Evolutionary conservation across 768 basidiomycete genomes (phyloP).

Genomic region (Pleurotus cornucopiae): DNA sequence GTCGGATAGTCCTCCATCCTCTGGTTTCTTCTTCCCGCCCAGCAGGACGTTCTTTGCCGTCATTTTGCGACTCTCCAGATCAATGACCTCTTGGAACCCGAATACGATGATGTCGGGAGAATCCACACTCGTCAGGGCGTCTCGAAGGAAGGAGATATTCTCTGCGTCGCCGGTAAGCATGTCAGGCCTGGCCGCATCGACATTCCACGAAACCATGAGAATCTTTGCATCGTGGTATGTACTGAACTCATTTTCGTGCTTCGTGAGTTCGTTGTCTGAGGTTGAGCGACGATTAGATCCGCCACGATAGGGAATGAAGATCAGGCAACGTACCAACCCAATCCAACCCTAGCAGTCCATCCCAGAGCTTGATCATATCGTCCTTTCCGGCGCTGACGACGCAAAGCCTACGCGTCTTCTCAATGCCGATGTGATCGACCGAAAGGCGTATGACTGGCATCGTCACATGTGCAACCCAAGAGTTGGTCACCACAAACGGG

Average conservation of each 20-base stretch:
- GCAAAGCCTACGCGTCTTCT: constrained; percentile 58
- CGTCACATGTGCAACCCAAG: constrained; percentile 77
- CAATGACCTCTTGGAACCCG: constrained; percentile 95
- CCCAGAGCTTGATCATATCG: constrained; percentile 78
- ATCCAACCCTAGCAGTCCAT: constrained; percentile 78
- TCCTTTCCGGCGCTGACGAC: constrained; percentile 77
- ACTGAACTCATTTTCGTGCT: constrained; percentile 74
- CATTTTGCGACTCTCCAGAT: constrained; percentile 90
- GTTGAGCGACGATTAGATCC: background rate
- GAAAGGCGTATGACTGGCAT: constrained; percentile 59
- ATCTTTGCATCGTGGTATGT: constrained; percentile 73
- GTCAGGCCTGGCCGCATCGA: constrained; percentile 83
- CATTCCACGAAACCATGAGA: constrained; percentile 89
- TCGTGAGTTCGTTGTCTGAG: constrained; percentile 70
- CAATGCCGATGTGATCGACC: constrained; percentile 75
- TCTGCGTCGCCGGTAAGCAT: constrained; percentile 57
- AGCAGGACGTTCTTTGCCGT: constrained; percentile 89
- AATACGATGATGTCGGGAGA: constrained; percentile 87
- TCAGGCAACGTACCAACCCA: constrained; percentile 70
- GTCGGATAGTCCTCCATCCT: constrained; percentile 60
- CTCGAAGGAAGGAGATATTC: constrained; percentile 80
- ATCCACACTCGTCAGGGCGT: constrained; percentile 68
- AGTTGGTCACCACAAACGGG: constrained; percentile 87
- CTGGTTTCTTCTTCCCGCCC: constrained; percentile 62
- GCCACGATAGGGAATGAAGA: background rate